These are phyloP conservation scores for Neonectria coccinea DNA, from an alignment of 2,329 filamentous ascomycete species.

Conservation along the genomic window DNA sequence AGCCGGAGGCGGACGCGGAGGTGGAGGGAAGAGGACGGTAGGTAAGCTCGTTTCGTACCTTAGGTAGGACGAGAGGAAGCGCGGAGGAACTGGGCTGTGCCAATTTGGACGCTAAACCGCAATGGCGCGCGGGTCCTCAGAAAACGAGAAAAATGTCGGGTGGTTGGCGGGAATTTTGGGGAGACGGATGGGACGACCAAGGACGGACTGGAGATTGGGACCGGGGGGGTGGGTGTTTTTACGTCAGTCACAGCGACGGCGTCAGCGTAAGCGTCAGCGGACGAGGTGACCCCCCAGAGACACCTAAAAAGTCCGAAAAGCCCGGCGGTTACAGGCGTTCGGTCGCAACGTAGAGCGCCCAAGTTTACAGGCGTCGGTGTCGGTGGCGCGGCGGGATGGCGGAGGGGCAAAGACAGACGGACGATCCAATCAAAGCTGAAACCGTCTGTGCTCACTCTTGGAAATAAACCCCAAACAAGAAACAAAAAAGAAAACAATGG, in stretches of 20 bases:
- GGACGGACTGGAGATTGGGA: conserved; percentile 16
- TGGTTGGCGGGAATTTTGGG: conserved; percentile 25
- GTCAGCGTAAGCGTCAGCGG: not conserved
- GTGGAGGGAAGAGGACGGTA: conserved; percentile 23
- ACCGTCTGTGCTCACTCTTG: conserved; percentile 23
- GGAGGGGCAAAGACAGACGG: conserved; percentile 15
- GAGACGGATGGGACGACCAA: conserved; percentile 21
- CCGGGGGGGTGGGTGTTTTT: conserved; percentile 1
- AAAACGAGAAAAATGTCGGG: conserved; percentile 3
- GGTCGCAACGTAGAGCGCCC: conserved; percentile 3
- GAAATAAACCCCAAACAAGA: conserved; percentile 12
- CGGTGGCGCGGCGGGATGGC: conserved; percentile 22
- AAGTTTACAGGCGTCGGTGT: conserved; percentile 13
- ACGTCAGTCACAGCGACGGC: conserved; percentile 1
- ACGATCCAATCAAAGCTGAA: conserved; percentile 1
- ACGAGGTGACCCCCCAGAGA: not conserved
- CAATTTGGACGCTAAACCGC: conserved; percentile 20
- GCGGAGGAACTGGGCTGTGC: conserved; percentile 10
- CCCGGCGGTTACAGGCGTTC: not conserved
- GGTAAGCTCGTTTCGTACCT: not conserved
- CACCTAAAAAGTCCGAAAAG: not conserved
- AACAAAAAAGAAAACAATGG: not conserved
- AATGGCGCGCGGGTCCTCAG: conserved; percentile 23
- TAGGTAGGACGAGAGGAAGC: conserved; percentile 21
- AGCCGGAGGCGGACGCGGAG: conserved; percentile 24